These are phyloP conservation scores for Obelidium mucronatum DNA, from an alignment of 192 early-diverging fungal genomes.

Conservation along the genomic window DNA sequence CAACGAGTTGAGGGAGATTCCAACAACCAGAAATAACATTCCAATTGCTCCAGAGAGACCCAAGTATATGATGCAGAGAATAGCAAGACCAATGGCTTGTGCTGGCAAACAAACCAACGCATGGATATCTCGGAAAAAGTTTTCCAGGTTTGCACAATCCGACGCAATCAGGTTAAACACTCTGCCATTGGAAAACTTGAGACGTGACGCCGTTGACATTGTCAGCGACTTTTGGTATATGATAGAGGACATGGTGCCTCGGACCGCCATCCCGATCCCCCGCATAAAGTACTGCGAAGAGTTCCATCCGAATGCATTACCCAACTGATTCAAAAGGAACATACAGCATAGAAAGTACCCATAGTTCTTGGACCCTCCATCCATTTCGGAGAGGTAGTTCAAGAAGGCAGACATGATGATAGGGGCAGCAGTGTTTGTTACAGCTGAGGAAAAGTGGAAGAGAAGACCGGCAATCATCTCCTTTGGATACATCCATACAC, in stretches of 20 bases:
- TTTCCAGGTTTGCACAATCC: slow-evolving; percentile 36
- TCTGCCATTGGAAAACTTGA: slow-evolving; percentile 64
- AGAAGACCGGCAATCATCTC: slow-evolving; percentile 5
- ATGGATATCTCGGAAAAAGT: slow-evolving; percentile 39
- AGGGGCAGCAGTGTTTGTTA: slow-evolving; percentile 20
- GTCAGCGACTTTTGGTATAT: slow-evolving; percentile 70
- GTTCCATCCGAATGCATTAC: slow-evolving; percentile 27
- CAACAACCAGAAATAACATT: slow-evolving; percentile 27
- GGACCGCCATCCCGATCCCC: slow-evolving; percentile 51
- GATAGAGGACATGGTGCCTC: slow-evolving; percentile 52
- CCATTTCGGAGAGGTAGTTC: background rate
- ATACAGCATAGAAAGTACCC: slow-evolving; percentile 24
- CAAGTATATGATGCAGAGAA: slow-evolving; percentile 43
- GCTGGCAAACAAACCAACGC: slow-evolving; percentile 41
- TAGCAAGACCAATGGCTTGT: slow-evolving; percentile 48
- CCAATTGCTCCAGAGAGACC: slow-evolving; percentile 43
- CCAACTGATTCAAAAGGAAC: slow-evolving; percentile 22
- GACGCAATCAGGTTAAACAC: slow-evolving; percentile 67
- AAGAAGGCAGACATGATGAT: slow-evolving; percentile 19
- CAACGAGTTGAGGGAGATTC: slow-evolving; percentile 24
- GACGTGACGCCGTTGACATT: slow-evolving; percentile 57
- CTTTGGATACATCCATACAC: slow-evolving; percentile 6
- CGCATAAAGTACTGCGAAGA: slow-evolving; percentile 19
- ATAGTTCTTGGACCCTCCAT: background rate
- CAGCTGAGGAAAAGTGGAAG: slow-evolving; percentile 9